These are phyloP conservation scores for Pseudozyma pruni DNA, from an alignment of 1,284 basidiomycete species.

Conservation along the genomic window DNA sequence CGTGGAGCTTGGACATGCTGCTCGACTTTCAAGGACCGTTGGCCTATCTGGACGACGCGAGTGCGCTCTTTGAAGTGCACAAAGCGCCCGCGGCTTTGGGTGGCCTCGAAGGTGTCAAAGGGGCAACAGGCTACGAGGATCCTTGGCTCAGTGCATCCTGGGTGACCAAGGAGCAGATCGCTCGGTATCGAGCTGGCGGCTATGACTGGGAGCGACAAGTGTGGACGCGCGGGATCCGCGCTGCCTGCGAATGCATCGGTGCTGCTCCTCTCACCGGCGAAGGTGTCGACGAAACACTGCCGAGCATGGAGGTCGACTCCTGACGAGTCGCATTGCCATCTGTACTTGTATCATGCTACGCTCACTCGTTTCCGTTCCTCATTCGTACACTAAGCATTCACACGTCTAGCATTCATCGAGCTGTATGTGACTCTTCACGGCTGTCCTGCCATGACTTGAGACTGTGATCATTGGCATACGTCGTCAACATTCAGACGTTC, in stretches of 20 bases:
- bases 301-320: conserved; percentile 39
- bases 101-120: conserved; percentile 45
- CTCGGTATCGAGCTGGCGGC: conserved; percentile 58
- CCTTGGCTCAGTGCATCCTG: conserved; percentile 55
- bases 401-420: background rate
- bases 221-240: conserved; percentile 51
- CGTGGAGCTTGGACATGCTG: conserved; percentile 54
- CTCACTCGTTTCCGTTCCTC: background rate
- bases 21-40: conserved; percentile 61
- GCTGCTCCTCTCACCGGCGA: conserved; percentile 24
- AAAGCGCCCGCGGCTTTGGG: conserved; percentile 48
- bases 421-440: background rate
- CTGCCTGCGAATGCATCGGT: conserved; percentile 52
- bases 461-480: background rate
- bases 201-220: conserved; percentile 60
- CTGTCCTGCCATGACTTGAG: background rate
- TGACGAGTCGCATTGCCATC: background rate
- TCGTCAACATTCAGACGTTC: background rate
- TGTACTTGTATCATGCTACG: conserved; percentile 1
- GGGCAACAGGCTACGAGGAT: conserved; percentile 52
- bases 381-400: conserved; percentile 1
- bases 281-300: background rate
- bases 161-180: conserved; percentile 35
- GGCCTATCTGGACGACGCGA: conserved; percentile 56
- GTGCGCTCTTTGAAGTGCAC: conserved; percentile 43